phyloP scores from a whole-genome alignment of 371 early-diverging fungal species.

The Parasitella parasitica region DNA sequence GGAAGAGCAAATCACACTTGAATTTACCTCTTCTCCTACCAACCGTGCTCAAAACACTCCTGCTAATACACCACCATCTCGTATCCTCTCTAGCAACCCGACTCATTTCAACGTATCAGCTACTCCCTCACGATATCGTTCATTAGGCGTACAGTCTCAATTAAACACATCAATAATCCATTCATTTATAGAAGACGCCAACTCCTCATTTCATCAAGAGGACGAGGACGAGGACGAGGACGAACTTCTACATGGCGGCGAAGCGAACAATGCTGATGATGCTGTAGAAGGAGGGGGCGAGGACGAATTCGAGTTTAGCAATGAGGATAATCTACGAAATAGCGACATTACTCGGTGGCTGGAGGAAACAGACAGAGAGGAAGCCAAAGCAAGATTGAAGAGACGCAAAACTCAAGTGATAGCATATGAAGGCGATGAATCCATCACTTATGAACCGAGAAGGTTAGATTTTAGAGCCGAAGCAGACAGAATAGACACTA shows the following conservation, averaged over 20 bases:
- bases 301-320: not conserved
- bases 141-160: slow-evolving; percentile 1
- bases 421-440: not conserved
- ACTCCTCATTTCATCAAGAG: slow-evolving; percentile 3
- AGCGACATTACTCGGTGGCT: slow-evolving; percentile 21
- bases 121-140: slow-evolving; percentile 22
- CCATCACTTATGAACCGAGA: slow-evolving; percentile 6
- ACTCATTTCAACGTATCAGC: slow-evolving; percentile 19
- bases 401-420: not conserved
- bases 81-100: not conserved
- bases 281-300: not conserved
- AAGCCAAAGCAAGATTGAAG: not conserved
- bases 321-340: slow-evolving; percentile 16
- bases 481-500: slow-evolving; percentile 2
- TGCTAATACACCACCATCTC: not conserved
- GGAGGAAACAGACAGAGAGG: slow-evolving; percentile 8
- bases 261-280: too few relatives aligned
- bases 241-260: not conserved
- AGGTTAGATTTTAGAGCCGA: slow-evolving; percentile 29
- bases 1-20: not conserved
- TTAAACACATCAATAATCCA: slow-evolving; percentile 19
- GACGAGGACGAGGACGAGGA: not conserved
- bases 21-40: not conserved
- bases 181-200: slow-evolving; percentile 4
- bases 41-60: not conserved